Evolutionary conservation across 1,284 basidiomycete species (phyloP), one percentile per base, ranked within the genome.

Genomic region (Cystobasidium pallidum): DNA sequence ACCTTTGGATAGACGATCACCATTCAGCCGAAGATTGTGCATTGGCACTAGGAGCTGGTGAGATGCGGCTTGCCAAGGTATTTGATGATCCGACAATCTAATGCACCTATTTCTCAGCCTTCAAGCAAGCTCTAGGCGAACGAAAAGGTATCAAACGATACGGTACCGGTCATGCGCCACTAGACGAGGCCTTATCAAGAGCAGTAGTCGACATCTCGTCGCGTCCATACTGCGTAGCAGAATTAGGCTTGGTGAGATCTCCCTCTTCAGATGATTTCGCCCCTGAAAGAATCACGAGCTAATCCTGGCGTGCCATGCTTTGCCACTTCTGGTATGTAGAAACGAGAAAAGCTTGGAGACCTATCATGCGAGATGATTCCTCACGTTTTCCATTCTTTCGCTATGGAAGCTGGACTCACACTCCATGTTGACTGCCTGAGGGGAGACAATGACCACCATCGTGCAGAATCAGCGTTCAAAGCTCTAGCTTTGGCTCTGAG

Each of bases 191-290:
- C 0, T 86, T 99, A 58, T 91, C 93, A 2, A 86, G 96, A 76
- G 94, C 92, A 11, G 96, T 99, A 39, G 92, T 99, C 74, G 96
- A 99, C 82, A 97, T 99, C 75, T 99, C 95, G 79, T 93, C 93
- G 61, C 88, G 96, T 55, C 94, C 95, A 2, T 98, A 91, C 84
- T 99, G 97, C 81, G 88, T 93, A 66, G 91, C 91, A 43, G 89
- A 97, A 77, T 86, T 99, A 34, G 78, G 78, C 17, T 75, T 81
- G 17, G 73, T 72, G 32, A 3, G 73, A 51, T 57, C 39, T 32
- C 4, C 4, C 15, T 51, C 3, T 26, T 24, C 17, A 26, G 11
- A 8, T 45, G 21, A 10, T 11, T 24, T 6, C 7, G 3, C 24
- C 11, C n/a, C 43, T 45, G 4, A 45, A 45, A 41, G 39, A n/a